Evolutionary conservation across 768 basidiomycete genomes (phyloP), one percentile per base, ranked within the genome.

Genomic region (Podaxis rugospora): DNA sequence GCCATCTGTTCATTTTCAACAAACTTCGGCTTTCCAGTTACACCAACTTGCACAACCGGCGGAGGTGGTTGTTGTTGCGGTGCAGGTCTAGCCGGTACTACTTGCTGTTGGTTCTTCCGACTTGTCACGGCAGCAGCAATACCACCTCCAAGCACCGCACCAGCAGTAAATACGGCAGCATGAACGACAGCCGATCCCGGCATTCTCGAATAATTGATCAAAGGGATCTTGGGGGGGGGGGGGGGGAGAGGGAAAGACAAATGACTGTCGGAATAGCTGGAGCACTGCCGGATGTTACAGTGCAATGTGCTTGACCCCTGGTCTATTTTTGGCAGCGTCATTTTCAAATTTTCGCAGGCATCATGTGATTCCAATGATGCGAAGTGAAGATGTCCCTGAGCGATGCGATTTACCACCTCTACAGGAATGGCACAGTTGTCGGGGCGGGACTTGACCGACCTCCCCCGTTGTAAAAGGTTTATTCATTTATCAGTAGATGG

Each of bases 101-200:
- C 27, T 10, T 53, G 46, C 23, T 61, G 59, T 18, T 47, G 52
- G 32, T 54, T 61, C 60, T 66, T 70, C 55, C 64, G 76, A 53
- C 72, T 76, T 25, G 78, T 71, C 10, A 87, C 68, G 16, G 70
- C 80, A 3, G 82, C 78, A 32, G 83, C 85, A 54, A 89, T 80
- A 7, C 91, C 88, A 16, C 92, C 92, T 40, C 94, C 94, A 25
- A 95, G 76, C 23, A 88, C 70, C 1, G 92, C 89, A 25, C 94
- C 94, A 46, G 90, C 86, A 57, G 93, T 87, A 70, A 96, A 95
- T 52, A 89, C 81, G 23, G 86, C 88, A 23, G 82, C 86, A 64
- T 85, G 88, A 2, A 89, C 65, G 57, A 87, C 64, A 51, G 36
- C 46, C 4, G 52, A 61, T n/a, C 59, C 59, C 27, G 53, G 59